Conservation (phyloP, 257 asterid species). For the Plantago major region DNA sequence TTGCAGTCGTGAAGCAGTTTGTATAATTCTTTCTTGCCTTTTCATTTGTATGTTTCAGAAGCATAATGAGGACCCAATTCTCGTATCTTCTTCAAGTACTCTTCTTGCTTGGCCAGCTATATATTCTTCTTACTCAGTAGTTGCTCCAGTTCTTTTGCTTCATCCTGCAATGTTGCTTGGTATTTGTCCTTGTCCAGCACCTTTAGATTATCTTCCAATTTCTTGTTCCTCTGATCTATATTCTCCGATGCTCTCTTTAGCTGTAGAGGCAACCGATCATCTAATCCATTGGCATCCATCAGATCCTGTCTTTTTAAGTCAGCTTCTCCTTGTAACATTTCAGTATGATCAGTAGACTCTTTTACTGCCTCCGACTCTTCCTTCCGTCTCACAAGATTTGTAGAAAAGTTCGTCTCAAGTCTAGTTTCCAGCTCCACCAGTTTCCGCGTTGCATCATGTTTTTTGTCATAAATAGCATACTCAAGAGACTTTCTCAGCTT, state of each 20-base stretch:
- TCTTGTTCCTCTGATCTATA: conserved; percentile 50
- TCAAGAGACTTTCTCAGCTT: conserved; percentile 88
- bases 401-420: conserved; percentile 94
- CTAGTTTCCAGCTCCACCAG: conserved; percentile 83
- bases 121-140: conserved; percentile 67
- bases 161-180: conserved; percentile 81
- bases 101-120: too few species aligned
- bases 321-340: conserved; percentile 65
- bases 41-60: too few species aligned
- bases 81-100: too few species aligned
- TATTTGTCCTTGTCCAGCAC: conserved; percentile 65
- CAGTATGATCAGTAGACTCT: conserved; percentile 65
- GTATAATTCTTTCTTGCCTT: too few species aligned
- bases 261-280: conserved; percentile 57
- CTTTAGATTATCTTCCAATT: conserved; percentile 60
- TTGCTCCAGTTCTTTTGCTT: conserved; percentile 88
- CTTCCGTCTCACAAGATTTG: conserved; percentile 89
- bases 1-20: too few species aligned
- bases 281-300: conserved; percentile 50
- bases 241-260: conserved; percentile 59
- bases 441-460: conserved; percentile 81
- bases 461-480: conserved; percentile 86
- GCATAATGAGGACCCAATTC: too few species aligned
- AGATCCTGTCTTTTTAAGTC: conserved; percentile 80
- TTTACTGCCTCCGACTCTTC: conserved; percentile 86